Base-by-base conservation (phyloP, 2,329 filamentous ascomycete species). In the Lachnellula arida region DNA sequence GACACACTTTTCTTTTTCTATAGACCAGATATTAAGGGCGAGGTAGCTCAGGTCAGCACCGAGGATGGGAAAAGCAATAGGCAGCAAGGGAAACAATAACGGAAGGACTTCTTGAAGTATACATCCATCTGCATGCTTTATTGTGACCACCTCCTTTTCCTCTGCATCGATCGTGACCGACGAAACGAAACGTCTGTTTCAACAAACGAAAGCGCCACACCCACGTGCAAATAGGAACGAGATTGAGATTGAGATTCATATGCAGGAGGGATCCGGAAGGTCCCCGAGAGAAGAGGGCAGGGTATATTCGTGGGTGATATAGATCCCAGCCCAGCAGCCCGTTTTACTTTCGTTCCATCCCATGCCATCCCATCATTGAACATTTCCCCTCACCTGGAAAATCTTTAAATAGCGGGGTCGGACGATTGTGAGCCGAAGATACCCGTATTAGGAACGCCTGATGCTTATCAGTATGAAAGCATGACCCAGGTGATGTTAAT, bases 21-120 rank as follows among this genome's bases (percentile, higher is more conserved):
- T 32, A 46, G 49, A 46, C 48, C 8, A 32, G 49, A 40, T 46
- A 55, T 56, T 49, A 59, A 34, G 55, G 34, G 55, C 43, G 57
- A 56, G 58, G 46, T 46, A 32, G 51, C 51, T 53, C 17, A 53
- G 50, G 50, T 57, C 55, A 55, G 60, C 42, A 55, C 44, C 28
- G 55, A 46, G 47, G 54, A 58, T 49, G 47, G 54, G 58, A 51
- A 46, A 47, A 22, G 15, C 39, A 54, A 43, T 49, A 46, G 8
- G 28, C 28, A 32, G 28, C 8, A 9, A 25, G 43, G n/a, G 43
- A 51, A 46, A 23, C 32, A 57, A 48, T 47, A 39, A 47, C 15
- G 50, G 42, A 52, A 32, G 37, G 14, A 46, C 35, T 32, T 19
- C 22, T 46, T 34, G 44, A 46, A 46, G 23, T 23, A 15, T 23